A percentile compares a stretch with the other conserved stretches of the same genome.
Conservation (phyloP, 139 green algal species). For the Zygnema circumcarinatum region DNA sequence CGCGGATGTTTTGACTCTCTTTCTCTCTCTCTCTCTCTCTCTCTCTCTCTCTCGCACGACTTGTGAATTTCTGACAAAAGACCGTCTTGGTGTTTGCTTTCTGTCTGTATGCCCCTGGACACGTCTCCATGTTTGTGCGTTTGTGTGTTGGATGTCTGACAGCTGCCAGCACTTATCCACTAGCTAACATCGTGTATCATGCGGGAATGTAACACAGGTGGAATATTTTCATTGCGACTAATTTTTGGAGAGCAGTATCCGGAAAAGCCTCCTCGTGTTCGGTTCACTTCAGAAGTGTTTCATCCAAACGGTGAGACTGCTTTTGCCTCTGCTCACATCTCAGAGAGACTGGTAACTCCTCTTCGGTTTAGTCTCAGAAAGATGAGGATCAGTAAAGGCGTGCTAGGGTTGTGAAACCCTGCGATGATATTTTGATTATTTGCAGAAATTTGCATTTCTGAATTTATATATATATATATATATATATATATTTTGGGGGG, state of each 20-base stretch:
- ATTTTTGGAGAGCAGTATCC: constrained; percentile 85
- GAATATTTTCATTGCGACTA: constrained; percentile 86
- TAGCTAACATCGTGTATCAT: too few species aligned
- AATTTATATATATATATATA: not conserved
- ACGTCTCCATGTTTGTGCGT: too few species aligned
- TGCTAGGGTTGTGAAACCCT: constrained; percentile 73
- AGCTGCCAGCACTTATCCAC: too few species aligned
- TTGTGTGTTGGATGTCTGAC: too few species aligned
- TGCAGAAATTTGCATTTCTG: not conserved
- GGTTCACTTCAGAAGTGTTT: constrained; percentile 86
- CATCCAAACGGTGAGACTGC: constrained; percentile 82
- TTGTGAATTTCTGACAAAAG: too few species aligned
- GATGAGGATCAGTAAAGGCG: constrained; percentile 92
- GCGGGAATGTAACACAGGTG: too few species aligned
- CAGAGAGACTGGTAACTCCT: too few species aligned
- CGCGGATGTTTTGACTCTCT: not conserved
- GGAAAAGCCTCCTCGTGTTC: constrained; percentile 87
- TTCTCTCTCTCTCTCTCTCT: constrained; percentile 21
- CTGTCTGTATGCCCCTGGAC: too few species aligned
- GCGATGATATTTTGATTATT: not conserved
- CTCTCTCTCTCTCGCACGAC: too few species aligned
- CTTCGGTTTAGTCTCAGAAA: too few species aligned
- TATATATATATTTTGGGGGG: not conserved
- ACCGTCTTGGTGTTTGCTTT: too few species aligned
- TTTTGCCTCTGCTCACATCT: not conserved